Evolutionary conservation across 23 red algal genomes (phyloP).

Genomic region (Gracilaria gracilis): DNA sequence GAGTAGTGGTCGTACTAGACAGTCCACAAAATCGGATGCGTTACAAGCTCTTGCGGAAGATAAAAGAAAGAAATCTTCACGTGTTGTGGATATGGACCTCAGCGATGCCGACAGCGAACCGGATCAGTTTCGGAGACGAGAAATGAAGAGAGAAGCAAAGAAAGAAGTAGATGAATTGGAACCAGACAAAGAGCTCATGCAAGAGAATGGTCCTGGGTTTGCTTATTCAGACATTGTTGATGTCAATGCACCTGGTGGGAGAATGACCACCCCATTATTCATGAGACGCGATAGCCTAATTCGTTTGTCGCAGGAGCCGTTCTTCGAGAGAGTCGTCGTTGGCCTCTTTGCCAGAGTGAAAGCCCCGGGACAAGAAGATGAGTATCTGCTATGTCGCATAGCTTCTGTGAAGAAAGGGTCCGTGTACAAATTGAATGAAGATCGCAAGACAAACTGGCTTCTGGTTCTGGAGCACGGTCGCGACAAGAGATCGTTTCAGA

Average conservation of each 20-base stretch:
- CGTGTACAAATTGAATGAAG: slow-evolving; percentile 40
- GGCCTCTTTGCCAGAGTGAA: slow-evolving; percentile 65
- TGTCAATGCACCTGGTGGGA: slow-evolving; percentile 5
- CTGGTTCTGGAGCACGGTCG: slow-evolving; percentile 50
- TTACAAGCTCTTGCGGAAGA: slow-evolving; percentile 63
- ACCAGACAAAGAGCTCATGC: slow-evolving; percentile 25
- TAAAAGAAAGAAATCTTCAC: slow-evolving; percentile 46
- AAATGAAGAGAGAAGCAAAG: slow-evolving; percentile 23
- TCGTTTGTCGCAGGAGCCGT: slow-evolving; percentile 50
- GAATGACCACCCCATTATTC: slow-evolving; percentile 45
- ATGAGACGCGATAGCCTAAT: slow-evolving; percentile 61
- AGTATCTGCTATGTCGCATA: slow-evolving; percentile 68
- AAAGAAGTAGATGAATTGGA: slow-evolving; percentile 27
- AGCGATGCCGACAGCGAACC: slow-evolving; percentile 74
- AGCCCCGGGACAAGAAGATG: slow-evolving; percentile 10
- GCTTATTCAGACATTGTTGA: slow-evolving; percentile 54
- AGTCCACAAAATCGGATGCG: slow-evolving; percentile 64
- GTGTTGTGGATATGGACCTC: slow-evolving; percentile 36
- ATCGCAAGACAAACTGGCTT: slow-evolving; percentile 47
- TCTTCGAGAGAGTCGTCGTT: slow-evolving; percentile 48
- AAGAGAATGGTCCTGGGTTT: slow-evolving; percentile 50
- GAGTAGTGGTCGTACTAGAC: slow-evolving; percentile 55
- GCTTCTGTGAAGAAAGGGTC: slow-evolving; percentile 48
- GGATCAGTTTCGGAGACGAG: slow-evolving; percentile 1
- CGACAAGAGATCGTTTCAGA: slow-evolving; percentile 30